phyloP scores from a whole-genome alignment of 495 filamentous ascomycete genomes.

The Achaetomiella virescens region DNA sequence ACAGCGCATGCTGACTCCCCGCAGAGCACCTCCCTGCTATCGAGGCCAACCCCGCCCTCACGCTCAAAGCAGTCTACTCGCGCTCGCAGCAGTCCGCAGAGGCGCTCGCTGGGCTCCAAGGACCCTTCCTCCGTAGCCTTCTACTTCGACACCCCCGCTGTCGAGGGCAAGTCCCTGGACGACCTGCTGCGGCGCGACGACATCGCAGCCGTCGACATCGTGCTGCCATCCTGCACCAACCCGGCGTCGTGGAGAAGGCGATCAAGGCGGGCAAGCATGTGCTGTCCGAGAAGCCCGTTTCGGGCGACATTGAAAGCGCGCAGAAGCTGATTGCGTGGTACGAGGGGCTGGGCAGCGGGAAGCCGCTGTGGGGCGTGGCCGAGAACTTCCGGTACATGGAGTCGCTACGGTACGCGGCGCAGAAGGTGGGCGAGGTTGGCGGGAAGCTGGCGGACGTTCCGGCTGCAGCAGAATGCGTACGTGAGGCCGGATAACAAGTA shows the following conservation, averaged over 20 bases:
- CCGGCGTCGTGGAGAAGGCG: constrained; percentile 49
- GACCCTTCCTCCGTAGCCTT: constrained; percentile 36
- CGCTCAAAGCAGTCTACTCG: constrained; percentile 58
- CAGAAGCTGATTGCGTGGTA: constrained; percentile 58
- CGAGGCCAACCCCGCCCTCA: constrained; percentile 35
- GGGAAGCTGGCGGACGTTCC: constrained; percentile 62
- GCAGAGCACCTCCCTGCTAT: constrained; percentile 45
- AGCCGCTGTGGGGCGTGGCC: constrained; percentile 59
- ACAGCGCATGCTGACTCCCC: not conserved
- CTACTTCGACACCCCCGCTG: constrained; percentile 51
- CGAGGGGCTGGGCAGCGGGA: constrained; percentile 29
- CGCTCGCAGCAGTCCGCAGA: constrained; percentile 45
- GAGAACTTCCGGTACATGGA: constrained; percentile 70
- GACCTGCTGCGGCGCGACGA: constrained; percentile 60
- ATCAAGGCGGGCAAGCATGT: constrained; percentile 71
- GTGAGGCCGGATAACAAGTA: constrained; percentile 45
- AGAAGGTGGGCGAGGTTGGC: constrained; percentile 53
- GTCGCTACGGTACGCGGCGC: constrained; percentile 47
- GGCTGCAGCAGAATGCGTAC: constrained; percentile 47
- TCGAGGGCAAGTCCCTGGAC: constrained; percentile 41
- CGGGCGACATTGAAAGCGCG: constrained; percentile 55
- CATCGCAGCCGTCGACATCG: constrained; percentile 63
- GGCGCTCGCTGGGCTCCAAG: constrained; percentile 27
- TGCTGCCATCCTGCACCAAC: constrained; percentile 57
- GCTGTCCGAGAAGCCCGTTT: constrained; percentile 74